phyloP scores from a whole-genome alignment of 352 stramenopile genomes.

The Globisporangium irregulare region DNA sequence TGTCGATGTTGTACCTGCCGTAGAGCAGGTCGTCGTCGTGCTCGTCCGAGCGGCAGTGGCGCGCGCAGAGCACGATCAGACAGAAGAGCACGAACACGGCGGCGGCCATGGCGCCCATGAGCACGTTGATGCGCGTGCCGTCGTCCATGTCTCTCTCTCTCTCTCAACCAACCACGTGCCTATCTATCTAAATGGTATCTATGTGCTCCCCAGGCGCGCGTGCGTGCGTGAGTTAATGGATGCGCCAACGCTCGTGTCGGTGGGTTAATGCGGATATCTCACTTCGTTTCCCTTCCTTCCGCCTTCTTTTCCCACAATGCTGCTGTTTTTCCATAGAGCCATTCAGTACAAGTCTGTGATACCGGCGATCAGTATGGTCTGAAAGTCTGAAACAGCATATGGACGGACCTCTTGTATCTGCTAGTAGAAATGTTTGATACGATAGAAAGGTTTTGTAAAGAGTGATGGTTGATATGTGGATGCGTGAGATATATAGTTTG shows the following conservation, averaged over 20 bases:
- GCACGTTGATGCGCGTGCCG: constrained; percentile 16
- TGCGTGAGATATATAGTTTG: no score
- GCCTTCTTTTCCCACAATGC: neutral
- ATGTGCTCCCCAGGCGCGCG: neutral
- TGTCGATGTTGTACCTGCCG: constrained; percentile 45
- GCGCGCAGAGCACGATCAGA: constrained; percentile 37
- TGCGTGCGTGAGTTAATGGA: neutral
- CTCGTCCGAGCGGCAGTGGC: constrained; percentile 30
- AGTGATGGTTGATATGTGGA: neutral
- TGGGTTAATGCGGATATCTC: neutral
- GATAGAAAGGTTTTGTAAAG: neutral
- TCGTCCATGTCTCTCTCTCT: constrained; percentile 7
- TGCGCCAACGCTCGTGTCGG: neutral
- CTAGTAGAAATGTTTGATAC: neutral
- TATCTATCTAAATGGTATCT: neutral
- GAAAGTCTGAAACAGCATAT: neutral
- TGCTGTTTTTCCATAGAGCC: neutral
- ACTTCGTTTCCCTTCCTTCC: neutral
- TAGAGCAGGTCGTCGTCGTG: constrained; percentile 33
- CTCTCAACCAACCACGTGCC: neutral
- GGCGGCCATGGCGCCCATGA: constrained; percentile 19
- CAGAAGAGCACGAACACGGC: constrained; percentile 51
- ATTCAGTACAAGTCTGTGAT: neutral
- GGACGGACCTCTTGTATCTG: neutral
- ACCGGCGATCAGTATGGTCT: no score